phyloP scores from a whole-genome alignment of 306 rosid species.

The Rubus idaeus region DNA sequence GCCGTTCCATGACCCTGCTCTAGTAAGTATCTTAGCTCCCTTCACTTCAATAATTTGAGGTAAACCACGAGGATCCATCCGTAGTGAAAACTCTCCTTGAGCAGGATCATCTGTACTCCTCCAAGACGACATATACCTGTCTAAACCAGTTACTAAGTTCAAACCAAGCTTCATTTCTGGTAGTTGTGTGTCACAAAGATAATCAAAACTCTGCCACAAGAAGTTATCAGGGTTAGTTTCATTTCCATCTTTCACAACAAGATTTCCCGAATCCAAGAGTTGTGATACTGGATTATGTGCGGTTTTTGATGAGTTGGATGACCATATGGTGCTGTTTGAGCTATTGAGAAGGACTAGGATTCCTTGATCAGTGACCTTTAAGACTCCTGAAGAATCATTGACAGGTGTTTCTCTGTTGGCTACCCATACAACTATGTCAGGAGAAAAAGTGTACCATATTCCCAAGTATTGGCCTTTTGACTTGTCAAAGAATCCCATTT shows the following conservation, averaged over 20 bases:
- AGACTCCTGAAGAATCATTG: no score
- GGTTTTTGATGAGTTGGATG: no score
- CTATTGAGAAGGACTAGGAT: no score
- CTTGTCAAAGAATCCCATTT: conserved; percentile 25
- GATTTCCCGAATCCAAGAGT: no score
- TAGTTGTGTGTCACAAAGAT: conserved; percentile 18
- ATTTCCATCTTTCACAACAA: no score
- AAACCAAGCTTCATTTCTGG: conserved; percentile 35
- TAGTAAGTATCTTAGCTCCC: conserved; percentile 23
- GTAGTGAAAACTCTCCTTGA: conserved; percentile 32
- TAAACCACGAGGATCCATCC: conserved; percentile 6
- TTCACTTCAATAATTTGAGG: conserved; percentile 34
- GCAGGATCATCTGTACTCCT: conserved; percentile 47
- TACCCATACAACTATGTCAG: no score
- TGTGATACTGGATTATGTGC: no score
- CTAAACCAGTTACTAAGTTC: conserved; percentile 31
- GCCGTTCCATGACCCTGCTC: conserved; percentile 1
- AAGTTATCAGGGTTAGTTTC: no score
- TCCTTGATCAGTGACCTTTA: no score
- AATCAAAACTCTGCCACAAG: no score
- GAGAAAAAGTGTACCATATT: conserved; percentile 19
- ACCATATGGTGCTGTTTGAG: no score
- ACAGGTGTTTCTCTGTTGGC: no score
- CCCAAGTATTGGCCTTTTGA: conserved; percentile 18
- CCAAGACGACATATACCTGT: conserved; percentile 36